A percentile compares a stretch with the other conserved stretches of the same genome.
These are phyloP conservation scores for Lodderomyces jiufengensis DNA, from an alignment of 1,139 yeast species.

Conservation along the genomic window DNA sequence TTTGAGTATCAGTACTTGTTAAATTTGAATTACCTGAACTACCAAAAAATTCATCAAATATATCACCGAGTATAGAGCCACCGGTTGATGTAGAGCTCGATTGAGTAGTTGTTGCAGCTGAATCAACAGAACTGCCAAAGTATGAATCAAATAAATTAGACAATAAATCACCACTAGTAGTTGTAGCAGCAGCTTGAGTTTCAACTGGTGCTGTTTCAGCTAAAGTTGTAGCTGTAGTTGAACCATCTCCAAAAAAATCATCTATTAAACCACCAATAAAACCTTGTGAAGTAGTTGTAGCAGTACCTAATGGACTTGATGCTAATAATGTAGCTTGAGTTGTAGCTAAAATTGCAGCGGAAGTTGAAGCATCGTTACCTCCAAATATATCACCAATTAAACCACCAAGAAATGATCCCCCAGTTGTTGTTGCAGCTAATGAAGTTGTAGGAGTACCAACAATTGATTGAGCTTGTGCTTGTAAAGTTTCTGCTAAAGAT, in stretches of 20 bases:
- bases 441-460: slow-evolving; percentile 1
- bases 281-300: slow-evolving; percentile 3
- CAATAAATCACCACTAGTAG: slow-evolving; percentile 3
- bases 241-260: slow-evolving; percentile 5
- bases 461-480: slow-evolving; percentile 1
- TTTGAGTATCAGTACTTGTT: slow-evolving; percentile 9
- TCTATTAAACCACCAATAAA: slow-evolving; percentile 4
- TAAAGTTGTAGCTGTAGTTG: slow-evolving; percentile 4
- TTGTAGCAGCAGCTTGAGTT: slow-evolving; percentile 2
- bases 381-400: slow-evolving; percentile 18
- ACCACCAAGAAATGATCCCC: slow-evolving; percentile 14
- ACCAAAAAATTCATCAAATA: slow-evolving; percentile 18
- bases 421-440: slow-evolving; percentile 11
- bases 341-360: neutral
- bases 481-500: neutral
- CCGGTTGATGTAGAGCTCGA: slow-evolving; percentile 12
- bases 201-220: neutral
- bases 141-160: slow-evolving; percentile 14
- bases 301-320: no score
- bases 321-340: no score
- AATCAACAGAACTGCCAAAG: slow-evolving; percentile 15
- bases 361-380: neutral
- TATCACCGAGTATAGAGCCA: slow-evolving; percentile 15
- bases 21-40: slow-evolving; percentile 9
- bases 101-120: slow-evolving; percentile 12